A percentile compares a stretch with the other conserved stretches of the same genome.
Conservation (phyloP, 192 early-diverging fungal genomes). For the Linnemannia hyalina region DNA sequence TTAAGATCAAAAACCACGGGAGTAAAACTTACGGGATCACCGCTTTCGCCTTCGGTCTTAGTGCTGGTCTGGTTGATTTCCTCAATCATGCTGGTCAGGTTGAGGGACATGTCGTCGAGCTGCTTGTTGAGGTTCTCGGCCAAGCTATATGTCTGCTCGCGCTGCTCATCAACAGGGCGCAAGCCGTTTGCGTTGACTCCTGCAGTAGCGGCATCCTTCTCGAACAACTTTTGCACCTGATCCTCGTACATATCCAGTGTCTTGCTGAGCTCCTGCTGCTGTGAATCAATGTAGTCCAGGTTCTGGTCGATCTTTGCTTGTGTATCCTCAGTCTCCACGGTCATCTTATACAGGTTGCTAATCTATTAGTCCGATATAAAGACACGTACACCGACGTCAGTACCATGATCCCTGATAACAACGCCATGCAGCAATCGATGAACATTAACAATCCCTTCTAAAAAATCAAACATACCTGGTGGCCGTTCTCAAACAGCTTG, state of each 20-base stretch:
- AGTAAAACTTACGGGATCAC: constrained; percentile 44
- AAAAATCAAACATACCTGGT: constrained; percentile 64
- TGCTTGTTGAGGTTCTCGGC: constrained; percentile 90
- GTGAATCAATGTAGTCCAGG: constrained; percentile 88
- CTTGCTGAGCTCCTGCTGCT: constrained; percentile 85
- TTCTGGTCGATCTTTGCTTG: constrained; percentile 88
- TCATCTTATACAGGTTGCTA: constrained; percentile 78
- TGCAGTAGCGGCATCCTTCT: constrained; percentile 57
- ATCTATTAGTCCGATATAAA: constrained; percentile 60
- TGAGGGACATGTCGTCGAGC: constrained; percentile 87
- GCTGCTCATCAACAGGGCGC: constrained; percentile 84
- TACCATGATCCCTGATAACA: not conserved
- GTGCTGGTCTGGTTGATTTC: constrained; percentile 82
- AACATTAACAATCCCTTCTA: not conserved
- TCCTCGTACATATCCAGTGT: constrained; percentile 86
- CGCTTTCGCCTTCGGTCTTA: constrained; percentile 47
- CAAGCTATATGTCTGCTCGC: constrained; percentile 86
- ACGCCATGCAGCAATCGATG: too few relatives aligned
- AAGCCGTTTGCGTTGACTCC: constrained; percentile 58
- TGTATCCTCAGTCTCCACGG: constrained; percentile 77
- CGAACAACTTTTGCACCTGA: constrained; percentile 67
- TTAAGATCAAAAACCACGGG: not conserved
- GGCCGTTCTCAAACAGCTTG: constrained; percentile 86
- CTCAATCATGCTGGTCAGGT: constrained; percentile 84
- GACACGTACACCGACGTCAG: not conserved